A percentile compares a stretch with the other conserved stretches of the same genome.
Conservation (phyloP, 805 yeast species). For the Yarrowia osloensis region DNA sequence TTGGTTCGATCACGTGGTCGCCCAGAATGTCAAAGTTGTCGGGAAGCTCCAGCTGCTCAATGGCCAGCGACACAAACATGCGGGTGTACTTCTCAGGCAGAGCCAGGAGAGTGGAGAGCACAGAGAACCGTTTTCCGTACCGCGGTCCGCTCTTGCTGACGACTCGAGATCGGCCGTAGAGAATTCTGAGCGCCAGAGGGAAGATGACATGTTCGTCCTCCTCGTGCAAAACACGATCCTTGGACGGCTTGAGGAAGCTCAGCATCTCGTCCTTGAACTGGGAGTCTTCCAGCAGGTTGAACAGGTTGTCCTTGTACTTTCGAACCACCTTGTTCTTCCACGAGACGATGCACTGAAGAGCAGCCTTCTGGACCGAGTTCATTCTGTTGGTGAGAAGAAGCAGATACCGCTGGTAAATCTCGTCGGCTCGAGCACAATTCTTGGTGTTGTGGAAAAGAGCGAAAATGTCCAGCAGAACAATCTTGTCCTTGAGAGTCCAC, state of each 20-base stretch:
- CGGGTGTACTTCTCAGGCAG: slow-evolving; percentile 49
- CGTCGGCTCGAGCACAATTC: slow-evolving; percentile 53
- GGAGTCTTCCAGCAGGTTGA: slow-evolving; percentile 76
- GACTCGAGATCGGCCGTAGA: slow-evolving; percentile 84
- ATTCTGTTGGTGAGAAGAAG: slow-evolving; percentile 62
- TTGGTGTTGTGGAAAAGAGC: slow-evolving; percentile 65
- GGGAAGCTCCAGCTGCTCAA: slow-evolving; percentile 50
- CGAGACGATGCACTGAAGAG: slow-evolving; percentile 68
- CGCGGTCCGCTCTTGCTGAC: slow-evolving; percentile 60
- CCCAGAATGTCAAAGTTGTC: not conserved
- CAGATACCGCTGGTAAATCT: slow-evolving; percentile 56
- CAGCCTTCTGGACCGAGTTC: slow-evolving; percentile 65
- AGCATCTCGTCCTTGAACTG: slow-evolving; percentile 83
- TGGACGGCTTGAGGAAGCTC: slow-evolving; percentile 57
- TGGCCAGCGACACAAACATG: slow-evolving; percentile 64
- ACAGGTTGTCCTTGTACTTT: slow-evolving; percentile 72
- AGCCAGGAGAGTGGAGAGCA: slow-evolving; percentile 41
- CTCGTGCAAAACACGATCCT: slow-evolving; percentile 54
- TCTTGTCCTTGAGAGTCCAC: slow-evolving; percentile 40
- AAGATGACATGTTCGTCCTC: slow-evolving; percentile 61
- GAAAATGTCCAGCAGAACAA: slow-evolving; percentile 58
- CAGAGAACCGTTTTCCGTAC: slow-evolving; percentile 58
- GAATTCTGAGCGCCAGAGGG: slow-evolving; percentile 72
- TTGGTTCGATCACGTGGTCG: not conserved
- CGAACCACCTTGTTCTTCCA: slow-evolving; percentile 59